A percentile compares a stretch with the other conserved stretches of the same genome.
Conservation (phyloP, 2,329 filamentous ascomycete species). For the Monosporascus sp. region DNA sequence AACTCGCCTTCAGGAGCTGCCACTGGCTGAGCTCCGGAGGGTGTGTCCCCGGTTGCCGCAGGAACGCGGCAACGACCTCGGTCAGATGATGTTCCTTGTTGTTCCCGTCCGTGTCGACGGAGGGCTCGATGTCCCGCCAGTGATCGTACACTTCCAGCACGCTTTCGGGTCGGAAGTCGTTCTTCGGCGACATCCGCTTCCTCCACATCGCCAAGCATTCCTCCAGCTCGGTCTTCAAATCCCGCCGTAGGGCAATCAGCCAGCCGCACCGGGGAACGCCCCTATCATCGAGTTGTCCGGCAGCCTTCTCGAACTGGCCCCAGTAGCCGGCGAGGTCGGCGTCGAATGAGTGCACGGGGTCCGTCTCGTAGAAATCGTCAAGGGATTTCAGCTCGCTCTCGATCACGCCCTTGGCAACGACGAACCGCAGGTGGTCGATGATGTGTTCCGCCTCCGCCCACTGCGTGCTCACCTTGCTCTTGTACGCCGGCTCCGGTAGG, state of each 20-base stretch:
- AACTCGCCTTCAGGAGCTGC: constrained; percentile 41
- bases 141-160: neutral
- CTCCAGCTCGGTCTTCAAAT: neutral
- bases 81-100: constrained; percentile 6
- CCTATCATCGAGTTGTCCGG: neutral
- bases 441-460: constrained; percentile 36
- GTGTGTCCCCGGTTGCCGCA: constrained; percentile 17
- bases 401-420: constrained; percentile 36
- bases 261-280: neutral
- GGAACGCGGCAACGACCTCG: constrained; percentile 18
- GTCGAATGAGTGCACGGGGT: constrained; percentile 25
- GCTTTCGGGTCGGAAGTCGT: neutral
- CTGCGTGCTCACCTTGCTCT: constrained; percentile 21
- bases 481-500: constrained; percentile 25
- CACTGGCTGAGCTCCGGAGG: constrained; percentile 28
- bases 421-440: constrained; percentile 53
- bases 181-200: neutral
- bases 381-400: constrained; percentile 26
- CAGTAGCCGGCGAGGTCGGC: constrained; percentile 25
- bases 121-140: neutral
- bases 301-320: neutral
- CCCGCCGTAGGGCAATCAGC: neutral
- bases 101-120: constrained; percentile 1
- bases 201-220: neutral
- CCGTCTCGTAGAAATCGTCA: constrained; percentile 8